Evolutionary conservation across 1,139 yeast genomes (phyloP).

Genomic region (Suhomyces atakaporum): DNA sequence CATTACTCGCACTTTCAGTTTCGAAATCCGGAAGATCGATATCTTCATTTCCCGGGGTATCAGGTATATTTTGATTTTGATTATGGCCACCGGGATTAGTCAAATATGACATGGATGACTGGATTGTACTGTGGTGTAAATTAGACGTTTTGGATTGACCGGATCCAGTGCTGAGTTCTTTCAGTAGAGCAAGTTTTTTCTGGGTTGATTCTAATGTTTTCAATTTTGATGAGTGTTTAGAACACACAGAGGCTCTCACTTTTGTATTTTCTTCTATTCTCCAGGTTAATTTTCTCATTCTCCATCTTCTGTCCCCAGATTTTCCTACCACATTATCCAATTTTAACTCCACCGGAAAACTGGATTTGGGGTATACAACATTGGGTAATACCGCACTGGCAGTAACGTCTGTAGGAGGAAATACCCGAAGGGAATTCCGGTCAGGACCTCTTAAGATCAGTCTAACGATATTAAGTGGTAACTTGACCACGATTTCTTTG

Average conservation of each 20-base stretch:
- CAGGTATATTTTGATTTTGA: conserved; percentile 4
- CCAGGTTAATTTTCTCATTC: conserved; percentile 89
- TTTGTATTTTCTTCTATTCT: conserved; percentile 80
- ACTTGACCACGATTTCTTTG: conserved; percentile 44
- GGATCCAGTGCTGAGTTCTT: conserved; percentile 15
- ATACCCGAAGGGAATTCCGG: conserved; percentile 81
- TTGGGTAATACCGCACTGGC: conserved; percentile 87
- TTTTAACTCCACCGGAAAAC: conserved; percentile 78
- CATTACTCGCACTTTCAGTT: conserved; percentile 18
- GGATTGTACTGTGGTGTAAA: conserved; percentile 44
- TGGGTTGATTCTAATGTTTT: conserved; percentile 49
- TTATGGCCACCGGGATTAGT: conserved; percentile 16
- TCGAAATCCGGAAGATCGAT: conserved; percentile 2
- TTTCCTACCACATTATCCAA: conserved; percentile 71
- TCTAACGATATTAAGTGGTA: conserved; percentile 76
- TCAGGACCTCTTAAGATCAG: conserved; percentile 83
- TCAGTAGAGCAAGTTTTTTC: conserved; percentile 21
- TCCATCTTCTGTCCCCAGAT: conserved; percentile 71
- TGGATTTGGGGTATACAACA: conserved; percentile 84
- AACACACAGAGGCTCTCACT: conserved; percentile 60
- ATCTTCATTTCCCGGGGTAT: conserved; percentile 9
- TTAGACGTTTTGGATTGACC: conserved; percentile 18
- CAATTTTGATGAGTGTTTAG: conserved; percentile 52
- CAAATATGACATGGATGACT: conserved; percentile 28
- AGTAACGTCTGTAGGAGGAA: conserved; percentile 92